A percentile compares a stretch with the other conserved stretches of the same genome.
These are phyloP conservation scores for Thielaviopsis euricoi DNA, from an alignment of 2,329 filamentous ascomycete species.

Conservation along the genomic window DNA sequence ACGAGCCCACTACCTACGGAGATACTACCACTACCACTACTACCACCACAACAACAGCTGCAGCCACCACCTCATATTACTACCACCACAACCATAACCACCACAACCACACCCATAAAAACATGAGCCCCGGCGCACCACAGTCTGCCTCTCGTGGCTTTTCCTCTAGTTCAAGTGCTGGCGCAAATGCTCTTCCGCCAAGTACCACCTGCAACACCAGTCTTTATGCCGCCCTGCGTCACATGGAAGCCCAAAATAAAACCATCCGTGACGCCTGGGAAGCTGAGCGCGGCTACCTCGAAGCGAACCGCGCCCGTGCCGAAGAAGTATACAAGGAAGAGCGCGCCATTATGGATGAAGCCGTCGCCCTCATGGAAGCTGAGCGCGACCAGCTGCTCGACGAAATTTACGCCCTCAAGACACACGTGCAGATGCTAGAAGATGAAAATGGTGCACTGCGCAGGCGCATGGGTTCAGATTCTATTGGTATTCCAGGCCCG, in stretches of 20 bases:
- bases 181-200: not conserved
- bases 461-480: not conserved
- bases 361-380: constrained; percentile 28
- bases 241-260: constrained; percentile 26
- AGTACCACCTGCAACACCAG: constrained; percentile 3
- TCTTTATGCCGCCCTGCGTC: constrained; percentile 18
- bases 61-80: not conserved
- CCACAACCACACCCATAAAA: not conserved
- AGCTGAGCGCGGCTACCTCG: constrained; percentile 35
- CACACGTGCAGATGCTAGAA: constrained; percentile 22
- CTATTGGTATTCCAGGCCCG: not conserved
- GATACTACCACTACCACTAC: not conserved
- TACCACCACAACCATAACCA: not conserved
- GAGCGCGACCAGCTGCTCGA: constrained; percentile 26
- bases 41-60: not conserved
- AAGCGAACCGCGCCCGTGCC: constrained; percentile 34
- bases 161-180: not conserved
- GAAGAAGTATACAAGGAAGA: constrained; percentile 41
- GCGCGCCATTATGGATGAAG: constrained; percentile 35
- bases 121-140: not conserved
- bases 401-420: constrained; percentile 26
- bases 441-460: constrained; percentile 21
- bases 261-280: constrained; percentile 34
- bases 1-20: not conserved
- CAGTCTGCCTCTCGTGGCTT: not conserved